A percentile compares a stretch with the other conserved stretches of the same genome.
These are phyloP conservation scores for Fusarium sambucinum DNA, from an alignment of 2,329 filamentous ascomycete genomes.

Conservation along the genomic window DNA sequence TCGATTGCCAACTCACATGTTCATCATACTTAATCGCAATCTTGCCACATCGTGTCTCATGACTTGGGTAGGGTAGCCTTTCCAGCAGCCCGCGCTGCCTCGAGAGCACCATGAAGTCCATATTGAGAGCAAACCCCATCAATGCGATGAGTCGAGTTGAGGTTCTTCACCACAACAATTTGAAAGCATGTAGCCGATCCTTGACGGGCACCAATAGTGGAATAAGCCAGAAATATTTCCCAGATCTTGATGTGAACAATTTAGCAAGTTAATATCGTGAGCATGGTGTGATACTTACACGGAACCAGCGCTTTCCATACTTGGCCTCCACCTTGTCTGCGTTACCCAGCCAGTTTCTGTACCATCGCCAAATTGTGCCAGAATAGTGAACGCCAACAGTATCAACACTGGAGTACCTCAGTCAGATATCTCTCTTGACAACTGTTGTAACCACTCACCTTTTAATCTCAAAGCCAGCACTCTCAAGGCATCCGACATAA, in stretches of 20 bases:
- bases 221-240: conserved; percentile 91
- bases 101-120: conserved; percentile 72
- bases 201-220: conserved; percentile 85
- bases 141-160: conserved; percentile 86
- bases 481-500: conserved; percentile 84
- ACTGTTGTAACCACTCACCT: conserved; percentile 44
- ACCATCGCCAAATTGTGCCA: conserved; percentile 95
- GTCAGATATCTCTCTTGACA: background rate
- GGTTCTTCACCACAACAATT: conserved; percentile 88
- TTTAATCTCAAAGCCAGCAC: conserved; percentile 77
- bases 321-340: conserved; percentile 89
- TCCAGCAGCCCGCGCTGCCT: conserved; percentile 49
- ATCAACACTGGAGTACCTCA: conserved; percentile 66
- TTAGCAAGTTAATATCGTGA: conserved; percentile 7
- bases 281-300: conserved; percentile 66
- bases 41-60: background rate
- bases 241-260: conserved; percentile 73
- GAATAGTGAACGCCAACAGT: conserved; percentile 96
- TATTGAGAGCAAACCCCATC: conserved; percentile 79
- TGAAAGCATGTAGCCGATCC: conserved; percentile 89
- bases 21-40: accelerated
- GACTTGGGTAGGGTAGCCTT: conserved; percentile 41
- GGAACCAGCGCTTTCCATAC: conserved; percentile 92
- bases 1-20: background rate
- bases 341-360: conserved; percentile 96